Evolutionary conservation across 176 grass and related monocot species (phyloP).

Genomic region (Poa pratensis): DNA sequence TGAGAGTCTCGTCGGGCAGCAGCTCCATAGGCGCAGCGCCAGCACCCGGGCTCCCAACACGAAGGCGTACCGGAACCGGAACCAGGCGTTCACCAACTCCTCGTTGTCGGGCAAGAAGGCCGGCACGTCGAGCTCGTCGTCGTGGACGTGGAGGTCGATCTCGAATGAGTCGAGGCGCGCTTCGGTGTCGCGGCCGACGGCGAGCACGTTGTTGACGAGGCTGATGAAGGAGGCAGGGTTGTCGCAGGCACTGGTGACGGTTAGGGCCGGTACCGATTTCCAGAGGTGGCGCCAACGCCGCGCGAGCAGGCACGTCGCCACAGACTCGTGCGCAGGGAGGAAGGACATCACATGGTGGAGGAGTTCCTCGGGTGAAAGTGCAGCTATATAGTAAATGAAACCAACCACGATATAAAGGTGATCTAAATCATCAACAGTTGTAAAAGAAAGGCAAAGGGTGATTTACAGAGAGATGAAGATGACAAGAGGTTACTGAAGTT

Average conservation of each 20-base stretch:
- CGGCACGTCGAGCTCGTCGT: background rate
- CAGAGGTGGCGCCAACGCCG: background rate
- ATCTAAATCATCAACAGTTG: too few relatives aligned
- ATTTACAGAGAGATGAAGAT: too few relatives aligned
- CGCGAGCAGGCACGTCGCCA: background rate
- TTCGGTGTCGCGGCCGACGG: background rate
- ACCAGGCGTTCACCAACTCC: background rate
- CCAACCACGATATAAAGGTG: too few relatives aligned
- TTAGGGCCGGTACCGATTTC: background rate
- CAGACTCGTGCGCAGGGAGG: background rate
- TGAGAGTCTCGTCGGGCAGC: too few relatives aligned
- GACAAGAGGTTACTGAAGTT: too few relatives aligned
- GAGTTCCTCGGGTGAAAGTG: background rate
- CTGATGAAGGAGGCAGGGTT: background rate
- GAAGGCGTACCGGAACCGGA: too few relatives aligned
- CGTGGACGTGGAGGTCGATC: background rate
- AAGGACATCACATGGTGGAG: background rate
- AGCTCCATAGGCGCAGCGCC: background rate
- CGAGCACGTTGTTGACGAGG: background rate
- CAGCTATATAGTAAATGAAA: too few relatives aligned
- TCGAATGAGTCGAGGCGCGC: background rate
- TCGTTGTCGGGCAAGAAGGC: background rate
- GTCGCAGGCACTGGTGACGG: background rate
- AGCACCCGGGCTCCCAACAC: too few relatives aligned
- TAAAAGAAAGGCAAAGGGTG: too few relatives aligned